Percentiles rank a stretch among this genome's conserved stretches.
Conservation (phyloP, 768 basidiomycete genomes). For the Russula compacta region DNA sequence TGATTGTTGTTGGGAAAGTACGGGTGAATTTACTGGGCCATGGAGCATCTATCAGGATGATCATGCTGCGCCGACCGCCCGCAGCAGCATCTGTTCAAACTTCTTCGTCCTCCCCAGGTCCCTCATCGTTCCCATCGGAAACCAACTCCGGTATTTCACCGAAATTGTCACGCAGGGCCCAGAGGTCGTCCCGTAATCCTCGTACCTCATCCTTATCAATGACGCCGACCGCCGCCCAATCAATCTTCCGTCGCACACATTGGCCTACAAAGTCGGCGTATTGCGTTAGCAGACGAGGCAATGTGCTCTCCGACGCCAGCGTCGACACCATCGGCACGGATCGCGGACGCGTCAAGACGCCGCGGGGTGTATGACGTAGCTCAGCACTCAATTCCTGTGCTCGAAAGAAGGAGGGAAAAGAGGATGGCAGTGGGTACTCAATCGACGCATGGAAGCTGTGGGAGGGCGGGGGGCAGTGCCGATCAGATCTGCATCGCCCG, state of each 20-base stretch:
- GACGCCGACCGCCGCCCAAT: slow-evolving; percentile 11
- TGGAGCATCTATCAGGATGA: not conserved
- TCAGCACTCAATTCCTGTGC: slow-evolving; percentile 13
- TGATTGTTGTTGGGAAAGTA: not conserved
- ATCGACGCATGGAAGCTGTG: slow-evolving; percentile 36
- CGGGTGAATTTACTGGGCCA: too few species aligned
- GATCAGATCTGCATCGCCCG: not conserved
- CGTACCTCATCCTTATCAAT: slow-evolving; percentile 15
- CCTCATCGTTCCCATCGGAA: not conserved
- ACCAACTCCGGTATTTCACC: not conserved
- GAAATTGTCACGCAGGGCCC: slow-evolving; percentile 16
- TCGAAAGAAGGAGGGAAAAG: slow-evolving; percentile 44
- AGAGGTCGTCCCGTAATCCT: slow-evolving; percentile 13
- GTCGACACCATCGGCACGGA: slow-evolving; percentile 15
- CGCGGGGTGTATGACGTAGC: slow-evolving; percentile 11
- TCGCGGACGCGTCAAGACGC: not conserved
- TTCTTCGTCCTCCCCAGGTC: slow-evolving; percentile 11
- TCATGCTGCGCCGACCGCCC: not conserved
- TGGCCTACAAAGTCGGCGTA: slow-evolving; percentile 46
- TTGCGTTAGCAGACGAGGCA: slow-evolving; percentile 34
- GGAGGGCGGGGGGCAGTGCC: not conserved
- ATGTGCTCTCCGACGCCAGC: slow-evolving; percentile 36
- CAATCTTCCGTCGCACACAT: slow-evolving; percentile 24
- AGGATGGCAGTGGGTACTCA: slow-evolving; percentile 51
- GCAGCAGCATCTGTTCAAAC: not conserved